These are phyloP conservation scores for Leptographium flavum DNA, from an alignment of 2,329 filamentous ascomycete species.

Conservation along the genomic window DNA sequence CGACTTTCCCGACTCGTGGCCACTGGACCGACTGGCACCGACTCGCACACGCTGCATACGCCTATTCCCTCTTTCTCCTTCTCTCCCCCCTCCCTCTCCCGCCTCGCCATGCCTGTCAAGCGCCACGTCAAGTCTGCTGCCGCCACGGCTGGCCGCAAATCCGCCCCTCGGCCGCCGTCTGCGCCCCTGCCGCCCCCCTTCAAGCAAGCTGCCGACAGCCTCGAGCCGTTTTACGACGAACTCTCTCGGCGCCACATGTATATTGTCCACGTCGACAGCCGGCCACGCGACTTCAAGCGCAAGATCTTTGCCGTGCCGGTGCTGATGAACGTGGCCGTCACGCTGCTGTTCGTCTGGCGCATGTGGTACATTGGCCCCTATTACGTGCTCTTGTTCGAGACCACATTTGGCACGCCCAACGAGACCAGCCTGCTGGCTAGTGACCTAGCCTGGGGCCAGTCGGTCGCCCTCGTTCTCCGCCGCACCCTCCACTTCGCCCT, in stretches of 20 bases:
- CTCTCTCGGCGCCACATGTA: constrained; percentile 63
- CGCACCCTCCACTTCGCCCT: constrained; percentile 54
- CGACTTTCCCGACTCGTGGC: too few species aligned
- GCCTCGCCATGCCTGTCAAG: constrained; percentile 9
- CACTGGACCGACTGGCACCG: too few species aligned
- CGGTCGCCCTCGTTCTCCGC: constrained; percentile 40
- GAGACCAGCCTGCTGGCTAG: constrained; percentile 49
- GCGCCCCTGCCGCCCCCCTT: constrained; percentile 47
- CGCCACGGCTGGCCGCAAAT: constrained; percentile 5
- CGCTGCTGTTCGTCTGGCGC: constrained; percentile 50
- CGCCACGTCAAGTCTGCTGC: constrained; percentile 9
- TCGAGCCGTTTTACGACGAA: constrained; percentile 50
- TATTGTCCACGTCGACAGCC: constrained; percentile 68
- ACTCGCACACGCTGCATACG: too few species aligned
- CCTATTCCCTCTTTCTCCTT: not conserved
- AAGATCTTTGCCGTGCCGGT: constrained; percentile 73
- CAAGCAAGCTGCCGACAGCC: constrained; percentile 44
- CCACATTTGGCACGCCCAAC: constrained; percentile 51
- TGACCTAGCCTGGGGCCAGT: constrained; percentile 38
- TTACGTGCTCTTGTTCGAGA: constrained; percentile 55
- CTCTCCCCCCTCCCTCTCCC: not conserved
- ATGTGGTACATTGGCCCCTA: constrained; percentile 54
- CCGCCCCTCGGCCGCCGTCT: not conserved
- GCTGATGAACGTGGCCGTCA: constrained; percentile 57
- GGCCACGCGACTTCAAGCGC: constrained; percentile 56